These are phyloP conservation scores for Hemileccinum rubropunctum DNA, from an alignment of 768 basidiomycete species.

Conservation along the genomic window DNA sequence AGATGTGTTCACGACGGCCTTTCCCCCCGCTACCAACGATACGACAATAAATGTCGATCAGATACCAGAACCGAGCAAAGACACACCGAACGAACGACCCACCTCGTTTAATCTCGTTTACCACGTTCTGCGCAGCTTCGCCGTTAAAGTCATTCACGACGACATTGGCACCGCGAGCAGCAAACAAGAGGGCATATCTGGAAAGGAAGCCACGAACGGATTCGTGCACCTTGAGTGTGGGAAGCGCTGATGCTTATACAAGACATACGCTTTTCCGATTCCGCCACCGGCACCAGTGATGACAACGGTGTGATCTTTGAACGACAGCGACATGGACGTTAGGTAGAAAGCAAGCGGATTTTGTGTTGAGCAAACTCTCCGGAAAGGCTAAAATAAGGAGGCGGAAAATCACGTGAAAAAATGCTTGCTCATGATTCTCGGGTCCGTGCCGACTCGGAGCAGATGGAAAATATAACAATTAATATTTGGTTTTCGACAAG, in stretches of 20 bases:
- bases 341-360: too few species aligned
- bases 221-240: neutral
- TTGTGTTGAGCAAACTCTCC: too few species aligned
- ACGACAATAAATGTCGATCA: neutral
- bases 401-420: too few species aligned
- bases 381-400: too few species aligned
- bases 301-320: conserved; percentile 88
- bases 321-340: conserved; percentile 50
- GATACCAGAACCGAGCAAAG: neutral
- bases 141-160: conserved; percentile 94
- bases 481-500: too few species aligned
- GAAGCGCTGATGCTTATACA: neutral
- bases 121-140: conserved; percentile 87
- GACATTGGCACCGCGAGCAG: conserved; percentile 89
- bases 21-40: conserved; percentile 67
- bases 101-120: conserved; percentile 85
- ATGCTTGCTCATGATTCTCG: too few species aligned
- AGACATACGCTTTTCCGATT: conserved; percentile 81
- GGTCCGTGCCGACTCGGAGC: too few species aligned
- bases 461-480: too few species aligned
- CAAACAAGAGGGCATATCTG: conserved; percentile 90
- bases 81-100: neutral
- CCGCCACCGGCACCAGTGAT: conserved; percentile 97
- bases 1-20: conserved; percentile 83
- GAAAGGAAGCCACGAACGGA: neutral